Base-by-base conservation (phyloP, 2,329 filamentous ascomycete genomes). In the Phoma herbarum region DNA sequence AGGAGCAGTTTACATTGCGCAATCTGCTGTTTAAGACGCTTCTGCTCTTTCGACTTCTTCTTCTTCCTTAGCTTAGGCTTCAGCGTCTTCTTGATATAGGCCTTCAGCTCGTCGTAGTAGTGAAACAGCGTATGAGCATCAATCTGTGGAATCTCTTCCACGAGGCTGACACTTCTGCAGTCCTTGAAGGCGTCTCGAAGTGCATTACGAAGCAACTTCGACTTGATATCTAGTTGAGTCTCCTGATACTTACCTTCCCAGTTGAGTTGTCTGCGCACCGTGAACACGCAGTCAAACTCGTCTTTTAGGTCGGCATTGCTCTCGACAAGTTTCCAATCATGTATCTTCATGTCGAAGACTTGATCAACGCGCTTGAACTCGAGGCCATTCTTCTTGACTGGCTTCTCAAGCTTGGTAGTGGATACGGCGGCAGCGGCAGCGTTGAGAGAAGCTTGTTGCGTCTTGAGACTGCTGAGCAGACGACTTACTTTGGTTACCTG, bases 181-280 rank as follows among this genome's bases (percentile, higher is more conserved):
- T 87, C 88, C 42, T 90, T 90, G 82, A 94, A 88, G 11, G 93
- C 84, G 39, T 88, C 86, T 48, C 84, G 82, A 0, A 94, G 81
- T 20, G 86, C 88, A 61, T 92, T 88, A 8, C 89, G 88, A 3
- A 97, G 82, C 16, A 87, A 79, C 66, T 92, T 92, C 73, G 91
- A 95, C 79, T 93, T 95, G 76, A 97, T 90, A 65, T 96, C 92
- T 46, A 97, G 87, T 14, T 88, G 79, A 0, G 92, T 88, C 47
- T 93, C 70, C 75, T 86, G 82, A 69, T 91, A 93, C 69, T 92
- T 92, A 62, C 92, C 91, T 66, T 95, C 90, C 86, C 86, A 92
- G 74, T 93, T 89, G 73, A 97, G 96, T 12, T 86, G 89, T 53
- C 93, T 85, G 16, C 91, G 87, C 16, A 97, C 90, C 23, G 92